Evolutionary conservation across 345 rosid genomes (phyloP).

Genomic region (Lagerstroemia speciosa): DNA sequence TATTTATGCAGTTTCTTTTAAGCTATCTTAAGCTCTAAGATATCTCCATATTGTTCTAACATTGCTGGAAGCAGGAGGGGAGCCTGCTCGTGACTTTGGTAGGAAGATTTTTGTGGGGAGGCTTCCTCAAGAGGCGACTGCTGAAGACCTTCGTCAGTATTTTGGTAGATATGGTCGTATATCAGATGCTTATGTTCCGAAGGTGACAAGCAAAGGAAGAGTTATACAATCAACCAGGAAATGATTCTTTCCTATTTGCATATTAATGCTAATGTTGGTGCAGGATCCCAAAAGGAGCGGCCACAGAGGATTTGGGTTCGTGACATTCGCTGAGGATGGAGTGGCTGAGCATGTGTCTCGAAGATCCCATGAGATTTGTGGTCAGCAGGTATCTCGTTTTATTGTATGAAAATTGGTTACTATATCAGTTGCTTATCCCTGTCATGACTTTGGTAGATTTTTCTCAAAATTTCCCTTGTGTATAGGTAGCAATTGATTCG

Average conservation of each 20-base stretch:
- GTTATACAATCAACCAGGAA: neutral
- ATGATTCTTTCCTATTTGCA: neutral
- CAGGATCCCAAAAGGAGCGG: constrained; percentile 94
- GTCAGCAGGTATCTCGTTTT: constrained; percentile 62
- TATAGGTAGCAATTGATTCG: constrained; percentile 92
- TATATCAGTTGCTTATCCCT: neutral
- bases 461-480: neutral
- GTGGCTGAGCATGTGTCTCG: constrained; percentile 91
- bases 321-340: constrained; percentile 89
- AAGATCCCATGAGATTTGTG: constrained; percentile 92
- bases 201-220: constrained; percentile 13
- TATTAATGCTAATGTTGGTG: constrained; percentile 7
- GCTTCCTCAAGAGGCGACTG: constrained; percentile 92
- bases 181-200: constrained; percentile 85
- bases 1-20: neutral
- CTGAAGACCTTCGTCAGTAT: constrained; percentile 76
- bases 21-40: neutral
- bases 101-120: constrained; percentile 95
- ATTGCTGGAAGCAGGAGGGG: constrained; percentile 44
- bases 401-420: neutral
- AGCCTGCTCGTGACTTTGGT: constrained; percentile 63
- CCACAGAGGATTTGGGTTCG: constrained; percentile 96
- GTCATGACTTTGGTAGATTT: neutral
- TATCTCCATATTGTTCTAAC: neutral
- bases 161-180: constrained; percentile 92